These are phyloP conservation scores for Plantago major DNA, from an alignment of 257 asterid species.

Conservation along the genomic window DNA sequence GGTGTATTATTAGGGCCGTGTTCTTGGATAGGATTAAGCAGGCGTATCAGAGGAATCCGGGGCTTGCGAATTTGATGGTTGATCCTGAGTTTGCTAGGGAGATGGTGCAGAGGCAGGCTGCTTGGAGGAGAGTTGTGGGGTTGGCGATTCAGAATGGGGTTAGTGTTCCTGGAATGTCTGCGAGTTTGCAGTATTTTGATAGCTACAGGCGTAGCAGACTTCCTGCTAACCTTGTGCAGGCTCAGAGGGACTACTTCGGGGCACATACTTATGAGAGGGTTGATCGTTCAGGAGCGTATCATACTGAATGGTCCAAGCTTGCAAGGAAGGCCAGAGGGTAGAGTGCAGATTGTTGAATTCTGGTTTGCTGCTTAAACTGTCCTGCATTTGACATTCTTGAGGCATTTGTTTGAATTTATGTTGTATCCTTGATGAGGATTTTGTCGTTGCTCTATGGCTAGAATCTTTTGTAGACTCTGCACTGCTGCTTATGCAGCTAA, in stretches of 20 bases:
- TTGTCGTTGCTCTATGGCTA: conserved; percentile 26
- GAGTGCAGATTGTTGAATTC: conserved; percentile 20
- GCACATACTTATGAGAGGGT: conserved; percentile 91
- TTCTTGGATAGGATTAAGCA: conserved; percentile 91
- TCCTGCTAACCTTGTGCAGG: conserved; percentile 95
- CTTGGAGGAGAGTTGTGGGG: conserved; percentile 92
- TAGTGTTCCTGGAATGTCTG: conserved; percentile 87
- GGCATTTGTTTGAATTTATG: conserved; percentile 30
- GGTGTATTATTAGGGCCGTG: conserved; percentile 90
- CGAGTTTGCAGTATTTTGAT: conserved; percentile 88
- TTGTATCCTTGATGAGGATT: conserved; percentile 37
- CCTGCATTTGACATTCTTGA: conserved; percentile 22
- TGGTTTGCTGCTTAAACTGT: conserved; percentile 29
- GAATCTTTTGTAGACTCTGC: conserved; percentile 29
- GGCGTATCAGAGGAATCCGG: conserved; percentile 77
- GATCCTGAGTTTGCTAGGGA: conserved; percentile 89
- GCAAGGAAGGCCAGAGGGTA: conserved; percentile 53
- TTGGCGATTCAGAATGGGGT: conserved; percentile 64
- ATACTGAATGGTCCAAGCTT: conserved; percentile 95
- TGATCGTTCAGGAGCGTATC: conserved; percentile 63
- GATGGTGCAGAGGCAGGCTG: conserved; percentile 93
- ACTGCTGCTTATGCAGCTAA: conserved; percentile 44
- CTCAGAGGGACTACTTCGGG: conserved; percentile 92
- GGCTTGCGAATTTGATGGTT: conserved; percentile 67
- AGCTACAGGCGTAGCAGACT: conserved; percentile 78